Base-by-base conservation (phyloP, 1,139 yeast species). In the Saccharomyces hybrid region DNA sequence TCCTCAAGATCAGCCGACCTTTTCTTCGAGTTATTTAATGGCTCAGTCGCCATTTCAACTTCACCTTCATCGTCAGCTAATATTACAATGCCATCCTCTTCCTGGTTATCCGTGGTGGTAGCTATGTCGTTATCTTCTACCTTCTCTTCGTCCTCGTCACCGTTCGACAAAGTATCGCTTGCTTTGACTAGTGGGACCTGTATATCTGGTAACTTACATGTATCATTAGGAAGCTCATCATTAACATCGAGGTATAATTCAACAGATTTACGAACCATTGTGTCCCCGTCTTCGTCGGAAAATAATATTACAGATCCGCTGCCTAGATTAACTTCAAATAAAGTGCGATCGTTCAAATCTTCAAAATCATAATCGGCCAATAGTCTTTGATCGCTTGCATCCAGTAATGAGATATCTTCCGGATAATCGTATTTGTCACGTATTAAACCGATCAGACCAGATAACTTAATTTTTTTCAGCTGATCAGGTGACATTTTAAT, bases 301-400 rank as follows among this genome's bases (percentile, higher is more conserved):
- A 93, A 76, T 2, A 87, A 78, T 13, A 93, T 52, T 32, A 83
- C 74, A 25, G 82, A 79, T 4, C 91, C 93, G 49, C 75, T 73
- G 6, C 62, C 64, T 32, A 91, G 73, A 5, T 85, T 86, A 26
- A 93, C 70, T 2, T 80, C 81, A 0, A 61, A 57, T 23, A 93
- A 71, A 0, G 76, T 69, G 47, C 73, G 75, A 0, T 73, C 75
- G 7, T 77, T 63, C 64, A 91, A 85, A 64, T 91, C 98, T 53
- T 89, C 96, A 69, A 88, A 89, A 64, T 95, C 99, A 51, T 77
- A 77, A 70, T 95, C 99, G 64, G 88, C 89, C 9, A 95, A 71
- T 57, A 93, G 75, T 59, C 78, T 80, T 38, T 84, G 81, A 25
- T 78, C 71, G 2, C 80, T 82, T 29, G 84, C 76, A 44, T 87